A percentile compares a stretch with the other conserved stretches of the same genome.
These are phyloP conservation scores for Arbutus unedo DNA, from an alignment of 148 eudicot genomes.

Conservation along the genomic window DNA sequence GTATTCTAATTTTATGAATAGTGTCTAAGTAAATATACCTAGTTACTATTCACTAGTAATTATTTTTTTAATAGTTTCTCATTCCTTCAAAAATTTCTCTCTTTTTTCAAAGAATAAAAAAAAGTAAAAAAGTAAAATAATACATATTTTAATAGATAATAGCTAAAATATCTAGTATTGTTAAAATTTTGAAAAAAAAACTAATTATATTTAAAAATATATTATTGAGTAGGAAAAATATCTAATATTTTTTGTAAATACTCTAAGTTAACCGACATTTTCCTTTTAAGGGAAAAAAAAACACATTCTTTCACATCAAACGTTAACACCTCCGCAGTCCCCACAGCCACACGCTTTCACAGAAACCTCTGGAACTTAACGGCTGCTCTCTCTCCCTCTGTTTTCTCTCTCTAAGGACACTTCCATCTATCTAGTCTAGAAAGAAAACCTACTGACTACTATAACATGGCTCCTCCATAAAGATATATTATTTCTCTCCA, in stretches of 20 bases:
- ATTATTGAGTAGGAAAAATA: no score
- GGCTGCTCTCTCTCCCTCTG: conserved; percentile 3
- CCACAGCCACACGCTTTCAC: conserved; percentile 4
- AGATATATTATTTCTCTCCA: background rate
- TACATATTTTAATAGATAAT: no score
- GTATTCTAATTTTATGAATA: no score
- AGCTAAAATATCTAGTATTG: no score
- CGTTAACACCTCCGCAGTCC: background rate
- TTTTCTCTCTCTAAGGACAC: conserved; percentile 8
- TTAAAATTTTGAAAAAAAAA: no score
- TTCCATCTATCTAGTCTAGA: background rate
- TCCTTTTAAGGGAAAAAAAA: background rate
- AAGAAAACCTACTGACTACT: background rate
- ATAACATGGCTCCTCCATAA: background rate
- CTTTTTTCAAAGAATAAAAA: no score
- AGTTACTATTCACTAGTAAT: no score
- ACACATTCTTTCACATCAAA: background rate
- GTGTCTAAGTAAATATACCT: no score
- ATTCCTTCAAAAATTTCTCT: no score
- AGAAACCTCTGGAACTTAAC: conserved; percentile 19
- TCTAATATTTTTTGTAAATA: no score
- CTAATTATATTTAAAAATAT: background rate
- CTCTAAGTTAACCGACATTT: background rate
- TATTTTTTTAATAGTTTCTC: no score
- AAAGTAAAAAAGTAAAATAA: no score